phyloP scores from a whole-genome alignment of 306 rosid genomes.

The Vigna radiata region DNA sequence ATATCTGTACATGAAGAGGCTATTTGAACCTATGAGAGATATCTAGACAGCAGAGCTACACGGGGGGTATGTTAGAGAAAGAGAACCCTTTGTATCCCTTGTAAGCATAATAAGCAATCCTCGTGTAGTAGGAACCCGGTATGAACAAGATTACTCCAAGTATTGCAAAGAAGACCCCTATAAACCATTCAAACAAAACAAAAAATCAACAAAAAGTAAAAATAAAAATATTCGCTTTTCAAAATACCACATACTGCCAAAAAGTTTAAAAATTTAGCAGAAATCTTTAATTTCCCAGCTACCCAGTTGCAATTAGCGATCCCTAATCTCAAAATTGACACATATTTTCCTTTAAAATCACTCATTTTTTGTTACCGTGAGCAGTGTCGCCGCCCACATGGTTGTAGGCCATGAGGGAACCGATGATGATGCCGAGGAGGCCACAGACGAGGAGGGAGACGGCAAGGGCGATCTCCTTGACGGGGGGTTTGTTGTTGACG shows the following conservation, averaged over 20 bases:
- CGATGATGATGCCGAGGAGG: conserved; percentile 74
- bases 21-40: conserved; percentile 19
- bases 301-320: conserved; percentile 28
- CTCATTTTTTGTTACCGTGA: conserved; percentile 63
- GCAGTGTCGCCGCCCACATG: conserved; percentile 94
- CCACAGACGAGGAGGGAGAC: conserved; percentile 88
- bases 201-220: conserved; percentile 14
- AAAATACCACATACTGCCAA: conserved; percentile 4
- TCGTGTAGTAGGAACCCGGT: conserved; percentile 95
- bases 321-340: conserved; percentile 19
- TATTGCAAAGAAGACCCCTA: conserved; percentile 91
- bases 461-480: conserved; percentile 96
- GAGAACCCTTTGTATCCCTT: conserved; percentile 98
- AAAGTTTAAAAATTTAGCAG: conserved; percentile 27
- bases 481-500: conserved; percentile 84
- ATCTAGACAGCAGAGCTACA: conserved; percentile 49
- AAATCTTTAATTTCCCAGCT: conserved; percentile 6
- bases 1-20: conserved; percentile 49
- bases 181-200: conserved; percentile 33
- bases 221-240: not conserved
- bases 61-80: conserved; percentile 94
- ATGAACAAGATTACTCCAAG: conserved; percentile 87
- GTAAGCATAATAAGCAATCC: conserved; percentile 98
- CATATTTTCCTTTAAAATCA: not conserved
- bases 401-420: conserved; percentile 79